Conservation (phyloP, 352 stramenopile species). For the Thalassiosira exigua region DNA sequence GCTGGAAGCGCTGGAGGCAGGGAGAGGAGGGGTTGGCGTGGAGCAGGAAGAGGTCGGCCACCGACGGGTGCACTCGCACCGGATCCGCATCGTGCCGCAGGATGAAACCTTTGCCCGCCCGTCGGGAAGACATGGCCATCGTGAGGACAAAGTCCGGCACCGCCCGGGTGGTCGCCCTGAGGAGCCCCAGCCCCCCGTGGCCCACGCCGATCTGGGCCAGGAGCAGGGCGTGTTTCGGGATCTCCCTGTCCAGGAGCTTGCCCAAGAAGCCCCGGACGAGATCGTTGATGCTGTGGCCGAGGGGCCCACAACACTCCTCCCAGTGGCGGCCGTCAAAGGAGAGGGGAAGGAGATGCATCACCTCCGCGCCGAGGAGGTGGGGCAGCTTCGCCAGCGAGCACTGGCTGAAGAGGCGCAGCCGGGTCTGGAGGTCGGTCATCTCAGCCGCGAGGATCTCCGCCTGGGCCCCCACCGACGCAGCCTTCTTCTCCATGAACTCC, state of each 20-base stretch:
- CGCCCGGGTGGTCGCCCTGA: slow-evolving; percentile 4
- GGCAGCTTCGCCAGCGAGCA: slow-evolving; percentile 23
- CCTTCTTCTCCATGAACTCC: no score
- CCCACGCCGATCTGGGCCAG: slow-evolving; percentile 12
- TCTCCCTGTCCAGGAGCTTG: background rate
- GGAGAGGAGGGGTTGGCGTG: background rate
- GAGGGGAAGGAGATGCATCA: slow-evolving; percentile 28
- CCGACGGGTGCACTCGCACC: background rate
- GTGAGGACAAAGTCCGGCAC: slow-evolving; percentile 47
- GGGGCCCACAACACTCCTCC: slow-evolving; percentile 5
- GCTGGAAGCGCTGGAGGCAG: background rate
- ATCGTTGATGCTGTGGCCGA: slow-evolving; percentile 12
- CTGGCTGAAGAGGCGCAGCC: slow-evolving; percentile 32
- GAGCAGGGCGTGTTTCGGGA: slow-evolving; percentile 9
- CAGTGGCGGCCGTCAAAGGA: background rate
- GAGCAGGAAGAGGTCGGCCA: background rate
- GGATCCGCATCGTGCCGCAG: background rate
- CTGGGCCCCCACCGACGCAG: no score
- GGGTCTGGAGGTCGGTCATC: slow-evolving; percentile 23
- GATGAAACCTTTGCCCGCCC: background rate
- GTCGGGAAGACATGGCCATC: slow-evolving; percentile 9
- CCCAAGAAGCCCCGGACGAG: slow-evolving; percentile 8
- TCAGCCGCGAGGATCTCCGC: no score
- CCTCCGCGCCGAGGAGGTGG: slow-evolving; percentile 12
- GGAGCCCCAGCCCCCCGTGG: slow-evolving; percentile 7